These are phyloP conservation scores for Lichtheimia corymbifera DNA, from an alignment of 371 early-diverging fungal species.

Conservation along the genomic window DNA sequence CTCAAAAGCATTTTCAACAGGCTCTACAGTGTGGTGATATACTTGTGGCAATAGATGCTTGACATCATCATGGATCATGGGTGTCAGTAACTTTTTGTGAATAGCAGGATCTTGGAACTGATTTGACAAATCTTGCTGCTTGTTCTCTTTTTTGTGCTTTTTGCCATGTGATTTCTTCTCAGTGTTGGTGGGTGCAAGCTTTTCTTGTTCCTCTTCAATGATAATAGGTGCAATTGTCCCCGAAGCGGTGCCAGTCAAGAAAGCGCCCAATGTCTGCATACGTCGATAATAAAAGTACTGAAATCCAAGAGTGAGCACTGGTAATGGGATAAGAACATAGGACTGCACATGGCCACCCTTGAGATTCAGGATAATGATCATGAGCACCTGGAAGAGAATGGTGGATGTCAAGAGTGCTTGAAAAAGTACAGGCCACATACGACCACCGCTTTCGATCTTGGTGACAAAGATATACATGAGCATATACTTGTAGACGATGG, in stretches of 20 bases:
- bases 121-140: conserved; percentile 26
- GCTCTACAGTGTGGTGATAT: conserved; percentile 22
- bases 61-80: conserved; percentile 55
- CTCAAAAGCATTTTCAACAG: conserved; percentile 6
- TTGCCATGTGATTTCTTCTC: conserved; percentile 1
- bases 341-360: conserved; percentile 45
- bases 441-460: conserved; percentile 71
- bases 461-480: conserved; percentile 62
- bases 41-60: conserved; percentile 51
- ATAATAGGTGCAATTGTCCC: not conserved
- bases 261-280: conserved; percentile 16
- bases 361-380: conserved; percentile 63
- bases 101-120: conserved; percentile 50
- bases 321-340: conserved; percentile 61
- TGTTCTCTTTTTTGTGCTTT: not conserved
- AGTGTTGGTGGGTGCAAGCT: not conserved
- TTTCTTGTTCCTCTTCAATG: not conserved
- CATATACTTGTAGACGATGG: conserved; percentile 72
- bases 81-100: conserved; percentile 43
- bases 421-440: conserved; percentile 76
- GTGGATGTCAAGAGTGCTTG: conserved; percentile 63
- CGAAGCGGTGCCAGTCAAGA: conserved; percentile 8
- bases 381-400: conserved; percentile 70
- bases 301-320: conserved; percentile 60
- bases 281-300: conserved; percentile 42